Evolutionary conservation across 345 rosid genomes (phyloP).

Genomic region (Ailanthus altissimus): DNA sequence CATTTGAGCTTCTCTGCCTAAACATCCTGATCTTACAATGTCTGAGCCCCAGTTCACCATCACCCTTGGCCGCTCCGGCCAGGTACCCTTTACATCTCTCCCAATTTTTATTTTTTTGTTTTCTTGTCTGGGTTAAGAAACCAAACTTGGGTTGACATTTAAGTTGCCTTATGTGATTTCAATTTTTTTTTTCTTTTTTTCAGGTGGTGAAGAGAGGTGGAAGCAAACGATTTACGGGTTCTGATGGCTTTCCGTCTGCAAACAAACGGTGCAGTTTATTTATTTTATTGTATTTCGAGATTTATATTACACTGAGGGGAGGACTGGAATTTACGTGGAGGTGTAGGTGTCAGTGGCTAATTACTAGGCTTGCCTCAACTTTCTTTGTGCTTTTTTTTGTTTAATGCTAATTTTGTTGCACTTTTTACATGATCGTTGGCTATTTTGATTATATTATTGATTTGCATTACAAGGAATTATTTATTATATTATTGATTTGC

Average conservation of each 20-base stretch:
- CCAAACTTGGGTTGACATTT: background rate
- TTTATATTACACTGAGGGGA: too few relatives aligned
- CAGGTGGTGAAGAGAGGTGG: slow-evolving; percentile 46
- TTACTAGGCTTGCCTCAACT: too few relatives aligned
- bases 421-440: background rate
- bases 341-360: too few relatives aligned
- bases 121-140: background rate
- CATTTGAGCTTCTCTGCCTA: background rate
- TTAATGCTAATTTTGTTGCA: background rate
- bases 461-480: background rate
- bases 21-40: slow-evolving; percentile 23
- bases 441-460: background rate
- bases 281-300: too few relatives aligned
- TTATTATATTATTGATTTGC: background rate
- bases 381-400: too few relatives aligned
- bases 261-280: slow-evolving; percentile 35
- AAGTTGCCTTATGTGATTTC: background rate
- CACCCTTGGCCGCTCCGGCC: slow-evolving; percentile 46
- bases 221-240: slow-evolving; percentile 32
- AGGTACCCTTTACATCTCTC: slow-evolving; percentile 27
- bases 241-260: slow-evolving; percentile 9
- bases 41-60: slow-evolving; percentile 35
- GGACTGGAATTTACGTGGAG: too few relatives aligned
- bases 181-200: background rate
- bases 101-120: too few relatives aligned